Percentiles rank a stretch among this genome's conserved stretches.
Evolutionary conservation across 2,329 filamentous ascomycete genomes (phyloP).

Genomic region (Helotiales sp.): DNA sequence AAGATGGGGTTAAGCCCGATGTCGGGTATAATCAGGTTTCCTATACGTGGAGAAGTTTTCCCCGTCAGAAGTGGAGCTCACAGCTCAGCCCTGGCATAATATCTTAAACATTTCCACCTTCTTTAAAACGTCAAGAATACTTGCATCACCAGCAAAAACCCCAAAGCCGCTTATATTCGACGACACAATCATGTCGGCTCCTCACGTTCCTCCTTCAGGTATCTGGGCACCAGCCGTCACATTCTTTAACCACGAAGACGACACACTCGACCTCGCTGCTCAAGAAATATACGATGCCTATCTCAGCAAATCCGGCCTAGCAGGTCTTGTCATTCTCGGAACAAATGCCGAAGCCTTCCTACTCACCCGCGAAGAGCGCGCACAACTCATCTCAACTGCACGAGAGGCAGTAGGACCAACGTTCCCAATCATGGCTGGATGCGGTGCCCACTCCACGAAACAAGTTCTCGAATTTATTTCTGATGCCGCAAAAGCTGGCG

Average conservation of each 20-base stretch:
- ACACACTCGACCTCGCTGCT: slow-evolving; percentile 49
- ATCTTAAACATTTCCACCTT: not conserved
- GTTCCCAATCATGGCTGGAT: slow-evolving; percentile 57
- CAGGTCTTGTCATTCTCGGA: slow-evolving; percentile 54
- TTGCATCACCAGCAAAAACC: not conserved
- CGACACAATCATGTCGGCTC: not conserved
- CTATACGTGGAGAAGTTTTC: not conserved
- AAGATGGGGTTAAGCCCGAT: not conserved
- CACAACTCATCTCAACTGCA: slow-evolving; percentile 49
- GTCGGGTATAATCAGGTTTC: not conserved
- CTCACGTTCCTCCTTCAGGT: slow-evolving; percentile 39
- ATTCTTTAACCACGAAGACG: slow-evolving; percentile 52
- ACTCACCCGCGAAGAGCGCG: slow-evolving; percentile 53
- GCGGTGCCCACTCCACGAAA: slow-evolving; percentile 54
- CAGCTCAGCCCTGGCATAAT: not conserved
- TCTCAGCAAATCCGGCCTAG: slow-evolving; percentile 50
- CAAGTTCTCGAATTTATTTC: slow-evolving; percentile 53
- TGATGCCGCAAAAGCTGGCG: slow-evolving; percentile 54
- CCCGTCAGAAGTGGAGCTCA: not conserved
- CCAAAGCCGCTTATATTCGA: no score
- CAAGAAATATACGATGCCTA: slow-evolving; percentile 54
- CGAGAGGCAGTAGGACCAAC: slow-evolving; percentile 50
- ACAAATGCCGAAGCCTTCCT: slow-evolving; percentile 57
- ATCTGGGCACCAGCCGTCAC: slow-evolving; percentile 55
- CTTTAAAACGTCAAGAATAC: not conserved